These are phyloP conservation scores for Cucurbita argyrosperma DNA, from an alignment of 306 rosid genomes.

Conservation along the genomic window DNA sequence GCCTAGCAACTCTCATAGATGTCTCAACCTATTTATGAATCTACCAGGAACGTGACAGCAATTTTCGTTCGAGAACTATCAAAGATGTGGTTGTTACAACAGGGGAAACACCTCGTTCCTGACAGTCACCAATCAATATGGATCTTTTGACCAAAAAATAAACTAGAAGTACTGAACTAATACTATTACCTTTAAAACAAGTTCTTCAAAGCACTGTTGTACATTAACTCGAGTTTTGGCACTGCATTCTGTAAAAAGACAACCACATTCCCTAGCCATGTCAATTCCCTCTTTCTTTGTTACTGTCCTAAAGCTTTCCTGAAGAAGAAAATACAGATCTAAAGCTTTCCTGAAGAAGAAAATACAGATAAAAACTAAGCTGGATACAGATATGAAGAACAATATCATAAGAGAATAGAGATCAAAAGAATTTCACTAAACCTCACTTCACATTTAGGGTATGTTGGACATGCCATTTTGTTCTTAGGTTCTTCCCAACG, in stretches of 20 bases:
- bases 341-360: conserved; percentile 50
- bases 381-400: neutral
- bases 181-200: conserved; percentile 62
- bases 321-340: conserved; percentile 22
- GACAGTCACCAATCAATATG: neutral
- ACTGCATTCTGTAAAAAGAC: conserved; percentile 88
- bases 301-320: conserved; percentile 76
- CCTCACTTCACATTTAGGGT: neutral
- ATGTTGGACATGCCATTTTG: neutral
- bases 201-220: conserved; percentile 94
- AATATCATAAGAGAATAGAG: neutral
- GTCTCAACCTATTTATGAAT: neutral
- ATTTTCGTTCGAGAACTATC: neutral
- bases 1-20: neutral
- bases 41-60: neutral
- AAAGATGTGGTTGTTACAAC: neutral
- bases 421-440: neutral
- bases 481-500: neutral
- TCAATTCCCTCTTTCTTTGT: conserved; percentile 85
- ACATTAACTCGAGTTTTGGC: conserved; percentile 96
- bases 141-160: neutral
- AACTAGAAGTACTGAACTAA: neutral
- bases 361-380: neutral
- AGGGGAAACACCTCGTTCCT: neutral
- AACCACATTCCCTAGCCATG: conserved; percentile 82